Base-by-base conservation (phyloP, 2,329 filamentous ascomycete genomes). In the Fusarium drepaniforme region DNA sequence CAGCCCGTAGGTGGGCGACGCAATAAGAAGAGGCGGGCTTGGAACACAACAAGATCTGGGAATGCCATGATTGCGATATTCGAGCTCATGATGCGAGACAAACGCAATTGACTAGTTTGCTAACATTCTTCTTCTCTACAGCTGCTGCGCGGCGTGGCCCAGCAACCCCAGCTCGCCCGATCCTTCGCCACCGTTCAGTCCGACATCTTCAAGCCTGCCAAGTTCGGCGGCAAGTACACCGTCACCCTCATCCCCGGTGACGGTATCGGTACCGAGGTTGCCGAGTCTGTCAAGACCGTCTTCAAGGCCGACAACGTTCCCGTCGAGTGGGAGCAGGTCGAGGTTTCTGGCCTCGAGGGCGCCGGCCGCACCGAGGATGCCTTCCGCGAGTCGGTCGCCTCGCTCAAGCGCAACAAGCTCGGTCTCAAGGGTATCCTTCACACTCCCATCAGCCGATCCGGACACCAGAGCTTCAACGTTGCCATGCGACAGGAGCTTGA, bases 251-350 rank as follows among this genome's bases (percentile, higher is more conserved):
- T 99, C 84, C 97, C 97, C 85, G 97, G 96, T 91, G 97, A 99
- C 82, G 97, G 97, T 89, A 98, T 99, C 84, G 97, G 97, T 85
- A 94, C 95, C 85, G 97, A 99, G 88, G 96, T 98, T 73, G 95
- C 96, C 81, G 96, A 98, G 88, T 97, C 95, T 75, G 96, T 99
- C 85, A 98, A 98, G 93, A 97, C 96, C 79, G 93, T 99, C 86
- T 98, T 98, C 93, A 98, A 98, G 92, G 96, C 96, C 84, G 96
- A 98, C 89, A 98, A 98, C 84, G 96, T 98, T 64, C 97, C 97
- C 82, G 93, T 99, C 81, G 95, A 98, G 87, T 98, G 97, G 96
- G 97, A 99, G 87, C 96, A 98, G 89, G 91, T 99, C 81, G 96
- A 98, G 84, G 96, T 98, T 57, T 95, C 94, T 33, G 97, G 97